Evolutionary conservation across 129 eudicot species (phyloP).

Genomic region (Arctium minus): DNA sequence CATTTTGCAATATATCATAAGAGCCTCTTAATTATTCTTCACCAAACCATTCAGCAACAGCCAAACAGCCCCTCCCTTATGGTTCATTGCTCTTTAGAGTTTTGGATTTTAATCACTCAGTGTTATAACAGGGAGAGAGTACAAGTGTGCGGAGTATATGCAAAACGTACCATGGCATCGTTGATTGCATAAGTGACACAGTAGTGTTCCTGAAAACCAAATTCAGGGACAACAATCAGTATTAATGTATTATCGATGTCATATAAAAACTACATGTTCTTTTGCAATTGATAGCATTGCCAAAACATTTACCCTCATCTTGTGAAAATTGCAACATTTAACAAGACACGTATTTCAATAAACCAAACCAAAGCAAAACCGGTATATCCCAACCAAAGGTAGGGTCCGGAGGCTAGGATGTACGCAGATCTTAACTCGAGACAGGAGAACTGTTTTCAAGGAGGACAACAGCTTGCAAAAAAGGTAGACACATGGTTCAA

Average conservation of each 20-base stretch:
- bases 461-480: background rate
- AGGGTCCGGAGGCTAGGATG: background rate
- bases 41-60: too few species aligned
- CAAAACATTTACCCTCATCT: background rate
- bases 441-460: background rate
- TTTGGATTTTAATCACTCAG: background rate
- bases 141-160: background rate
- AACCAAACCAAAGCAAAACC: background rate
- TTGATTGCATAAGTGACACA: constrained; percentile 85
- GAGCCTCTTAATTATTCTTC: too few species aligned
- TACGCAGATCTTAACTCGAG: background rate
- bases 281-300: background rate
- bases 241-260: background rate
- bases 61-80: too few species aligned
- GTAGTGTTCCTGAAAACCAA: constrained; percentile 86
- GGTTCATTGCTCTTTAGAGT: too few species aligned
- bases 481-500: background rate
- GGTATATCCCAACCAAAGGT: background rate
- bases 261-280: background rate
- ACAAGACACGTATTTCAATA: background rate
- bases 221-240: background rate
- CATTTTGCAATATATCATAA: too few species aligned
- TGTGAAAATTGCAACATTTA: background rate
- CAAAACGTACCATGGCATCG: constrained; percentile 67
- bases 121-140: too few species aligned